phyloP scores from a whole-genome alignment of 2,329 filamentous ascomycete genomes.

The Fusarium sp. region DNA sequence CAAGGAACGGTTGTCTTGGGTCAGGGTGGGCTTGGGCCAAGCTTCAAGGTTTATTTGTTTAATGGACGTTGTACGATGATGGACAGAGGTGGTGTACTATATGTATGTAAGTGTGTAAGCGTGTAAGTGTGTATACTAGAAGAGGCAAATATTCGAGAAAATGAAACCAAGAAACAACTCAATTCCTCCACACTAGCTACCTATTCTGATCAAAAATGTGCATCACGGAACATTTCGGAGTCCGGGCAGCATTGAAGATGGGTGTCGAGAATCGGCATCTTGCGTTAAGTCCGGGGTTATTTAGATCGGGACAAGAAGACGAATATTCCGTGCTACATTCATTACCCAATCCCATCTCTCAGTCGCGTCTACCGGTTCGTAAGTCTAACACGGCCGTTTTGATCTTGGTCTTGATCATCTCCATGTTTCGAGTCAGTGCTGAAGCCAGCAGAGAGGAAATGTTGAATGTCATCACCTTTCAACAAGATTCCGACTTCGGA shows the following conservation, averaged over 20 bases:
- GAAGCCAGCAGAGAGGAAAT: neutral
- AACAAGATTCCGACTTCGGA: neutral
- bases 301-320: conserved; percentile 3
- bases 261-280: conserved; percentile 19
- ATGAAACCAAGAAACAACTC: neutral
- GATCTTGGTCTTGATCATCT: neutral
- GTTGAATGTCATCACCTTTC: neutral
- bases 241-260: conserved; percentile 7
- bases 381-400: neutral
- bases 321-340: conserved; percentile 7
- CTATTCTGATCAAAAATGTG: too few relatives aligned
- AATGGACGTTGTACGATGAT: too few relatives aligned
- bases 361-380: neutral
- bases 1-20: conserved; percentile 23
- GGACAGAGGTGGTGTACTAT: too few relatives aligned
- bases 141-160: neutral
- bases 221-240: conserved; percentile 26
- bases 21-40: conserved; percentile 32
- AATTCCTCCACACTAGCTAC: too few relatives aligned
- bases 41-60: neutral
- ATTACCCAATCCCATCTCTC: conserved; percentile 7
- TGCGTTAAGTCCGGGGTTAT: conserved; percentile 24
- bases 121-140: too few relatives aligned
- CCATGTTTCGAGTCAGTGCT: neutral
- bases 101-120: too few relatives aligned